phyloP scores from a whole-genome alignment of 345 rosid genomes.

The Corchorus capsularis region DNA sequence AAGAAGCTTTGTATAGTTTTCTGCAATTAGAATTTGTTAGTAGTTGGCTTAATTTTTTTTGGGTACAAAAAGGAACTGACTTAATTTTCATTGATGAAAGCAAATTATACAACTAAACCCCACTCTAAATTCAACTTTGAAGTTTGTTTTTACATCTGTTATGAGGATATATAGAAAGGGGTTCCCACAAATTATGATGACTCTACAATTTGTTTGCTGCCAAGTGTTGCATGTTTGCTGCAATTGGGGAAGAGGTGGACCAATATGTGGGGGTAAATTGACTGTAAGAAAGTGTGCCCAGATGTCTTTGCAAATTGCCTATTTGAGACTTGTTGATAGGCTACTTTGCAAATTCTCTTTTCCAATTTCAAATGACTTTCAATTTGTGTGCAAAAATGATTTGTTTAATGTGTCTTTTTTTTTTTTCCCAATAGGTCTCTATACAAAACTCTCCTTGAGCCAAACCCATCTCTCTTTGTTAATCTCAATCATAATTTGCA shows the following conservation, averaged over 20 bases:
- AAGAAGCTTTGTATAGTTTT: too few species aligned
- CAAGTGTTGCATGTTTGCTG: constrained; percentile 15
- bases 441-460: too few species aligned
- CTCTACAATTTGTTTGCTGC: not conserved
- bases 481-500: too few species aligned
- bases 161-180: not conserved
- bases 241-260: constrained; percentile 5
- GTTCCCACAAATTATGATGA: constrained; percentile 13
- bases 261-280: not conserved
- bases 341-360: not conserved
- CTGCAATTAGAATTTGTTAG: too few species aligned
- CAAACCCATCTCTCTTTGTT: too few species aligned
- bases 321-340: not conserved
- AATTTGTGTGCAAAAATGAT: not conserved
- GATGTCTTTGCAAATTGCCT: not conserved
- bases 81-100: too few species aligned
- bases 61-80: too few species aligned
- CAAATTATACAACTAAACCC: not conserved
- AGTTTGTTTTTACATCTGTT: not conserved
- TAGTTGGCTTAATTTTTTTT: too few species aligned
- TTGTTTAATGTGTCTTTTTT: not conserved
- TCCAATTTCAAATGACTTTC: not conserved
- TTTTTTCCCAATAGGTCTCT: too few species aligned
- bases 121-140: not conserved
- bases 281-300: not conserved